These are phyloP conservation scores for Suillus cothurnatus DNA, from an alignment of 768 basidiomycete species.

Conservation along the genomic window DNA sequence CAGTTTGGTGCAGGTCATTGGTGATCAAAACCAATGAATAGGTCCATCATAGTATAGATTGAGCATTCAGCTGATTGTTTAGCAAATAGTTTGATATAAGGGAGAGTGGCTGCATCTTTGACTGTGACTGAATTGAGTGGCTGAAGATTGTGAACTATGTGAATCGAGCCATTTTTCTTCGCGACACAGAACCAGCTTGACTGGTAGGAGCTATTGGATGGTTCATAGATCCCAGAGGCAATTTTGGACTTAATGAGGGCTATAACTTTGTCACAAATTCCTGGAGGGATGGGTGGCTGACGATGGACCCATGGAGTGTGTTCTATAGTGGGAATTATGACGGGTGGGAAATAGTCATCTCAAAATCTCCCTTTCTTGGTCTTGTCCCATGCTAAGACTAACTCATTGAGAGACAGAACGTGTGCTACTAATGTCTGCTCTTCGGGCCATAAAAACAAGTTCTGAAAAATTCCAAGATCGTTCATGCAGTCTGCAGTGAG, in stretches of 20 bases:
- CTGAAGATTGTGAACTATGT: slow-evolving; percentile 25
- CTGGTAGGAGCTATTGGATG: slow-evolving; percentile 39
- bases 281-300: too few species aligned
- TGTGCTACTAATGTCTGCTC: slow-evolving; percentile 15
- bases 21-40: too few species aligned
- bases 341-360: slow-evolving; percentile 36
- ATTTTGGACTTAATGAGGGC: too few species aligned
- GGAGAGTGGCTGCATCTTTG: slow-evolving; percentile 10
- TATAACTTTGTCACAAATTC: too few species aligned
- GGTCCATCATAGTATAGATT: too few species aligned
- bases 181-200: slow-evolving; percentile 42
- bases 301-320: too few species aligned
- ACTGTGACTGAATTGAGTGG: slow-evolving; percentile 18
- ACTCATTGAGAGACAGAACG: slow-evolving; percentile 33
- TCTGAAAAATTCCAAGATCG: neutral
- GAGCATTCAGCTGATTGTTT: too few species aligned
- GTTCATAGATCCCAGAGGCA: too few species aligned
- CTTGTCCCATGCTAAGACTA: slow-evolving; percentile 42
- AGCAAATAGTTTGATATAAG: slow-evolving; percentile 15
- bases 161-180: slow-evolving; percentile 27
- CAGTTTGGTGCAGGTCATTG: too few species aligned
- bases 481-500: neutral
- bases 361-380: slow-evolving; percentile 36
- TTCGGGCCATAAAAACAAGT: slow-evolving; percentile 9
- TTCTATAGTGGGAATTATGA: too few species aligned